Base-by-base conservation (phyloP, 352 stramenopile genomes). In the Phytophthora cryptogea region DNA sequence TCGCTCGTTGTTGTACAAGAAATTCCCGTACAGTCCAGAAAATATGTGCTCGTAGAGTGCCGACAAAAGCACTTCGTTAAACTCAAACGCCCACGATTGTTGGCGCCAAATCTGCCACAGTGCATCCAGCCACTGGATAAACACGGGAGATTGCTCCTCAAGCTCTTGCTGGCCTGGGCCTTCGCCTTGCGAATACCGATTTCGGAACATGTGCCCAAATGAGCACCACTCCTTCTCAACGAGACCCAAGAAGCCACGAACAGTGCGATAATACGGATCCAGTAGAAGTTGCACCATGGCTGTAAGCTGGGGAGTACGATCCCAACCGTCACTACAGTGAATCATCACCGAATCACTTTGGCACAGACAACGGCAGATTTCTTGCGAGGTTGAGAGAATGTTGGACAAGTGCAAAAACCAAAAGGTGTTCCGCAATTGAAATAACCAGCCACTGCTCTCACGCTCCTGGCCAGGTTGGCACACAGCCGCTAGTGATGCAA, bases 141-240 rank as follows among this genome's bases (percentile, higher is more conserved):
- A 99, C 27, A 99, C 96, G 1, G 98, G 98, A 39, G 97, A 99
- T 48, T 98, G 87, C 68, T 99, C 94, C 58, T 98, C 94, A 28
- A 99, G 86, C 59, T 99, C 95, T 63, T 95, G 86, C 37, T 97
- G 90, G 7, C 90, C 89, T 5, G 90, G 92, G 10, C 87, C 81
- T 73, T 99, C 90, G n/a, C 97, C 95, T 64, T 99, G 96, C 3
- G 90, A 96, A 65, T 92, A 98, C 7, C 98, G 85, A n/a, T 88
- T 87, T 33, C 98, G 95, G 66, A 99, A 99, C 51, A 98, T 97
- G 83, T 99, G 97, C 0, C 98, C 98, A 72, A 99, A 99, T 8
- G 89, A 94, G 66, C 97, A 97, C 92, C 98, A 99, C 58, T 99
- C 97, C 70, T 99, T 99, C 76, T 99, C 97, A 16, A 99, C 89